Evolutionary conservation across 768 basidiomycete species (phyloP), one percentile per base, ranked within the genome.

Genomic region (Roridomyces roridus): DNA sequence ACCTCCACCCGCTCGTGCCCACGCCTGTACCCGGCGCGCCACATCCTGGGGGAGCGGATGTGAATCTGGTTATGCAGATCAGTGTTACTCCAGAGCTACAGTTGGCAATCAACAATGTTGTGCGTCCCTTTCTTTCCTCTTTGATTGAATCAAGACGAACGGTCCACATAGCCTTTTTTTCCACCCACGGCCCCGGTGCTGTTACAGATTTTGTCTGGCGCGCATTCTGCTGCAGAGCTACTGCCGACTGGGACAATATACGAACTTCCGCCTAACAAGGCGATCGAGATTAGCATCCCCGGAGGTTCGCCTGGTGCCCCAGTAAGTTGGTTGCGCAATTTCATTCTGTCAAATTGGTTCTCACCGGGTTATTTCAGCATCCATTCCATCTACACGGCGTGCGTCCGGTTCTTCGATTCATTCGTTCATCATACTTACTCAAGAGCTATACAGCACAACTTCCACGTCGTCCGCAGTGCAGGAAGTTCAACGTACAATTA

Each of bases 391-490:
- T 55, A 11, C 53, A 55, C 45, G 53, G 53, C 6, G 52, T 54
- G 34, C 4, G 52, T n/a, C n/a, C n/a, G n/a, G n/a, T n/a, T n/a
- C n/a, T n/a, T 37, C n/a, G n/a, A n/a, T n/a, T n/a, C n/a, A n/a
- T n/a, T n/a, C n/a, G n/a, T n/a, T n/a, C n/a, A n/a, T n/a, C n/a
- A n/a, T n/a, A n/a, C n/a, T n/a, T n/a, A n/a, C n/a, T n/a, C n/a
- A 45, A 18, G 36, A 14, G 21, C 18, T 46, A 10, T 50, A 28
- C 31, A 49, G 66, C 68, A 72, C 55, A 54, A 58, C 29, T 74
- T 74, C 51, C 58, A 61, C 24, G 72, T 73, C 29, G 60, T 72
- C 28, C 65, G 69, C 24, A 67, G 64, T 35, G 67, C 72, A 18
- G 70, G 70, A 5, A 66, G 46, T 28, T 48, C 48, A 18, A 47